A percentile compares a stretch with the other conserved stretches of the same genome.
Conservation (phyloP, 306 rosid species). For the Fagus crenata region DNA sequence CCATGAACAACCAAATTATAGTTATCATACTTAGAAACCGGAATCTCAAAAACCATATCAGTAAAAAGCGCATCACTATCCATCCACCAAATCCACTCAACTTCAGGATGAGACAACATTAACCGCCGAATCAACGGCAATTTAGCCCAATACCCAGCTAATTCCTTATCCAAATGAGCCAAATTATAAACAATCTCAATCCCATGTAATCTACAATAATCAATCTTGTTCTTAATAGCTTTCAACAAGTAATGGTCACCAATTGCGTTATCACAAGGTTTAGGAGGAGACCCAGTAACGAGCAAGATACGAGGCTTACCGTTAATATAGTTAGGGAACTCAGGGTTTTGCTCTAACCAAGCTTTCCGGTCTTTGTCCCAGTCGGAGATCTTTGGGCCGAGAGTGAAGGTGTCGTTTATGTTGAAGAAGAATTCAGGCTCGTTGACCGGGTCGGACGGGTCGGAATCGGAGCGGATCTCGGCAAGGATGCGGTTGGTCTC, state of each 20-base stretch:
- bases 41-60: no score
- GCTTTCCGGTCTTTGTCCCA: conserved; percentile 62
- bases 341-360: conserved; percentile 68
- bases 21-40: no score
- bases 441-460: conserved; percentile 58
- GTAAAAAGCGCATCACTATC: no score
- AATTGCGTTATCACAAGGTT: conserved; percentile 88
- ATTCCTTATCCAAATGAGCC: conserved; percentile 60
- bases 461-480: conserved; percentile 84
- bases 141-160: conserved; percentile 62
- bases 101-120: conserved; percentile 41
- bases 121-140: conserved; percentile 47
- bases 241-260: conserved; percentile 77
- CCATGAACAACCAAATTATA: no score
- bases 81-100: no score
- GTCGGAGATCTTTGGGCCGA: conserved; percentile 64
- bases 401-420: conserved; percentile 65
- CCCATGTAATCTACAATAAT: conserved; percentile 55
- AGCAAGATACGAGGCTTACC: conserved; percentile 80
- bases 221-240: conserved; percentile 49
- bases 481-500: conserved; percentile 85
- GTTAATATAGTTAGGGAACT: conserved; percentile 54
- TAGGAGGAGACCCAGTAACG: conserved; percentile 85
- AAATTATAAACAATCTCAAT: conserved; percentile 58
- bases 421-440: conserved; percentile 39